Base-by-base conservation (phyloP, 306 rosid genomes). In the Vigna radiata region DNA sequence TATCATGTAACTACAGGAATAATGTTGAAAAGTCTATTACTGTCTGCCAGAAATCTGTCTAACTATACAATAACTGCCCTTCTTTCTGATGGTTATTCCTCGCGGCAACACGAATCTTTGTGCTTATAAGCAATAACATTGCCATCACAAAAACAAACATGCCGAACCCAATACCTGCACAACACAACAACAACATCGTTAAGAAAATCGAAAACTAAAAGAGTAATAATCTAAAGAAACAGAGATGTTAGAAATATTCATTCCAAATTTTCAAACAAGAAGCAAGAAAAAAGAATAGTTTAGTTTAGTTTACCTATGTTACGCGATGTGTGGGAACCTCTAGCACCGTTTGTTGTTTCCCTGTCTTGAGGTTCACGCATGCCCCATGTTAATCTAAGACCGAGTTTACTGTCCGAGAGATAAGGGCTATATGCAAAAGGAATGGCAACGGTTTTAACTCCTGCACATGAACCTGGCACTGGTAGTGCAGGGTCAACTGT, bases 361-460 rank as follows among this genome's bases (percentile, higher is more conserved):
- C 8, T 72, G 53, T 87, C 86, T 76, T 78, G 11, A 70, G 76
- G 65, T 55, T 76, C 79, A 69, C 70, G 83, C 63, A 58, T 50
- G 79, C 78, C 64, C 97, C 97, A 90, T 16, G 89, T 86, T 19
- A 91, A 88, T 73, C 84, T 70, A 18, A 91, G 94, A 74, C 98
- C 98, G 58, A 94, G 89, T 18, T 84, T 84, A 7, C 81, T 86
- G 29, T 85, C 97, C 46, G 89, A 79, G 50, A 94, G 74, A 73
- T 84, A 94, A 29, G 96, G 96, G 33, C 91, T 92, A 53, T 88
- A 94, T 50, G 19, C 76, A 44, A 90, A 89, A 44, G 98, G 98
- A 77, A 94, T 89, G 2, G 84, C 80, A 17, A 89, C 81, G 8
- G 91, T 90, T 79, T 82, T 94, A 79, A 92, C 60, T 17, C 12